These are phyloP conservation scores for Phytopythium kandeliae DNA, from an alignment of 352 stramenopile species.

Conservation along the genomic window DNA sequence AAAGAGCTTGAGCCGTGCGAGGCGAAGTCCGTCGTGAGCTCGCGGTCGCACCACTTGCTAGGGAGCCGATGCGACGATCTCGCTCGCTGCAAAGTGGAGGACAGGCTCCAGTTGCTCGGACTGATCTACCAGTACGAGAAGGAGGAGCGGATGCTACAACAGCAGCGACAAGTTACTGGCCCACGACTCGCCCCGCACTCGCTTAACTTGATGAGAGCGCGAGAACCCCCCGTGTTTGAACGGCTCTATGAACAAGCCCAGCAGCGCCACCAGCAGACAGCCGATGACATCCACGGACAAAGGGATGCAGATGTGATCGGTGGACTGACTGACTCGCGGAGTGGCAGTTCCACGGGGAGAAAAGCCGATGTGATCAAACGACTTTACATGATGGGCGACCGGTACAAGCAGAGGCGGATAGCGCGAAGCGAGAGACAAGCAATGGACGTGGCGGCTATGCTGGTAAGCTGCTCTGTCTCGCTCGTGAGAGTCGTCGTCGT, in stretches of 20 bases:
- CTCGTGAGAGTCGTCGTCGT: not conserved
- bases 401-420: slow-evolving; percentile 39
- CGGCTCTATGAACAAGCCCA: slow-evolving; percentile 46
- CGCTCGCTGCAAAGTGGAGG: slow-evolving; percentile 56
- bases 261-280: not conserved
- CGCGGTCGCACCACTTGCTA: slow-evolving; percentile 27
- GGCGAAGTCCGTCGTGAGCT: slow-evolving; percentile 26
- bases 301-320: not conserved
- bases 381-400: slow-evolving; percentile 26
- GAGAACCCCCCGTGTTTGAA: slow-evolving; percentile 29
- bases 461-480: slow-evolving; percentile 17
- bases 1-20: slow-evolving; percentile 23
- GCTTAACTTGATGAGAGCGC: slow-evolving; percentile 23
- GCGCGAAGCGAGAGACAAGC: slow-evolving; percentile 25
- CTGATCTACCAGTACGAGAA: slow-evolving; percentile 70
- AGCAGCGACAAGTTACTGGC: slow-evolving; percentile 13
- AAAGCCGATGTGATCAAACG: slow-evolving; percentile 21
- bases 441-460: slow-evolving; percentile 19
- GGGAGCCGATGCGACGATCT: slow-evolving; percentile 37
- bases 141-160: slow-evolving; percentile 31
- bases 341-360: slow-evolving; percentile 2
- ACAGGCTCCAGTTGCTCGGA: slow-evolving; percentile 58
- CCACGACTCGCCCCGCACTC: slow-evolving; percentile 52
- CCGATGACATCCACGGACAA: no score
- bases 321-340: not conserved